Evolutionary conservation across 148 eudicot species (phyloP).

Genomic region (Silene conica): DNA sequence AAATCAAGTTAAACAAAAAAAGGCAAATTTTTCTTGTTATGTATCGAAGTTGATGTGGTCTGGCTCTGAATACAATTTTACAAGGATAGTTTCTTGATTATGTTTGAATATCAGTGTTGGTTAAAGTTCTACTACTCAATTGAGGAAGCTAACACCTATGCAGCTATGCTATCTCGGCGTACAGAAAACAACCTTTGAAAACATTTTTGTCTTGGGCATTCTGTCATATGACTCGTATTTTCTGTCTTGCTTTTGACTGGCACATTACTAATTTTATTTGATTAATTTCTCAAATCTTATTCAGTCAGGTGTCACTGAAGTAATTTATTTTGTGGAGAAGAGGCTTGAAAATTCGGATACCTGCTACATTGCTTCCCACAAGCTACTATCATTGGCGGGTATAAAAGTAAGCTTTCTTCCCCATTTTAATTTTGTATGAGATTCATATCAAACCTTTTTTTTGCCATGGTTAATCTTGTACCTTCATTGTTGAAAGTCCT

Average conservation of each 20-base stretch:
- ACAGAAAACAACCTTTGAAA: not conserved
- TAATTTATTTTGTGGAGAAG: constrained; percentile 85
- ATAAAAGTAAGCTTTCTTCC: constrained; percentile 46
- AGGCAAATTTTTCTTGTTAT: not conserved
- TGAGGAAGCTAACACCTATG: not conserved
- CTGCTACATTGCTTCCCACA: constrained; percentile 76
- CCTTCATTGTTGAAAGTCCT: not conserved
- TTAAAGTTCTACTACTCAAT: not conserved
- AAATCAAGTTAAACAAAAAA: not conserved
- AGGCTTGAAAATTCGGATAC: constrained; percentile 54
- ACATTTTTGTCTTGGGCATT: not conserved
- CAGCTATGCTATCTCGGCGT: not conserved
- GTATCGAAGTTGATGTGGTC: not conserved
- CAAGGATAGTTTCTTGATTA: not conserved
- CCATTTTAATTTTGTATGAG: too few species aligned
- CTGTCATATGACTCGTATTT: too few species aligned
- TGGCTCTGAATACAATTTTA: not conserved
- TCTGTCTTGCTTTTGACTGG: too few species aligned
- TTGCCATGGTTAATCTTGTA: too few species aligned
- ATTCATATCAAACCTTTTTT: too few species aligned
- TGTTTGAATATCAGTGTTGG: not conserved
- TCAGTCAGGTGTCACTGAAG: constrained; percentile 91
- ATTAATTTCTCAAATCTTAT: constrained; percentile 7
- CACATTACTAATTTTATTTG: too few species aligned
- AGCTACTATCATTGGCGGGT: constrained; percentile 70